Conservation (phyloP, 495 filamentous ascomycete species). For the Hypoxylon crocopeplum region DNA sequence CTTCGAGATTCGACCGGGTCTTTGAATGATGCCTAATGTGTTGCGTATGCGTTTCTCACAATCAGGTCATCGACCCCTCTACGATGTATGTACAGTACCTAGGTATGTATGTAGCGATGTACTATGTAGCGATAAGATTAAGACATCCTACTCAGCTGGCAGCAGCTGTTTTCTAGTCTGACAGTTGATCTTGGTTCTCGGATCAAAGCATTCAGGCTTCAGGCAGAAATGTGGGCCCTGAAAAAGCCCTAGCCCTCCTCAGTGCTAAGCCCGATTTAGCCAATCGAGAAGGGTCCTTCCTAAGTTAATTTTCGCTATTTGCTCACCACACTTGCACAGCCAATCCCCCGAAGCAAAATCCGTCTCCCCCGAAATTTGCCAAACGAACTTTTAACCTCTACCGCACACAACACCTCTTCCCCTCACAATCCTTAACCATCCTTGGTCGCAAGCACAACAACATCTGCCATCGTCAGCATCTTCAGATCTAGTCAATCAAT, state of each 20-base stretch:
- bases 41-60: not conserved
- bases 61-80: not conserved
- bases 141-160: too few relatives aligned
- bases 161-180: conserved; percentile 11
- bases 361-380: conserved; percentile 38
- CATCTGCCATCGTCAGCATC: conserved; percentile 50
- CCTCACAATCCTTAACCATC: conserved; percentile 40
- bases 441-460: conserved; percentile 50
- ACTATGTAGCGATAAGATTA: not conserved
- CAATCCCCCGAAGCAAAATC: conserved; percentile 37
- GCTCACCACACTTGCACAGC: conserved; percentile 27
- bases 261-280: conserved; percentile 35
- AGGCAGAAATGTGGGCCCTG: conserved; percentile 6
- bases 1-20: too few relatives aligned
- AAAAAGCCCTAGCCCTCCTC: conserved; percentile 45
- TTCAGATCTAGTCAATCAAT: conserved; percentile 53
- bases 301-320: conserved; percentile 34
- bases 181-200: not conserved
- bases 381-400: conserved; percentile 39
- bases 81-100: not conserved
- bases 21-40: not conserved
- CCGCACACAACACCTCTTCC: conserved; percentile 40
- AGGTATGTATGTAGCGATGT: too few relatives aligned
- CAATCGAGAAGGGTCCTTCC: conserved; percentile 23
- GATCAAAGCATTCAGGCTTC: not conserved